Evolutionary conservation across 768 basidiomycete species (phyloP), one percentile per base, ranked within the genome.

Genomic region (Boletus speciosus): DNA sequence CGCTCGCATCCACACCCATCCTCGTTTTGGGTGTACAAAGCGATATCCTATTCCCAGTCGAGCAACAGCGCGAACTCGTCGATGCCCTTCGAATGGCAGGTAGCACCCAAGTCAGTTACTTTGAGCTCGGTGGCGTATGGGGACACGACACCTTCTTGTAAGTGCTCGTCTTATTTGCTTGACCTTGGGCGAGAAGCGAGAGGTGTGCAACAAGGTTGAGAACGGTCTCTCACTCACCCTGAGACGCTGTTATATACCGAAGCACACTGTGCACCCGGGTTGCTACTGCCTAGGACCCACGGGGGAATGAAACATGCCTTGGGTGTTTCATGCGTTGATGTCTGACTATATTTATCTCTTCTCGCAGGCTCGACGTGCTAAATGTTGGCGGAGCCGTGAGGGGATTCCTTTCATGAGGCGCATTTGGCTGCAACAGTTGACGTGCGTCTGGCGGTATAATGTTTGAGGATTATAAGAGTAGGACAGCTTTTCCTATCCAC

Each of bases 41-140:
- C 66, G 97, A 99, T 65, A 95, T 98, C 41, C 76, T 99, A 19
- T 98, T 98, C 73, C 92, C 96, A 0, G 90, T 97, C 9, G 96
- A 98, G 64, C 97, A 99, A 72, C 97, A 98, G 68, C 78, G 96
- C 37, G 97, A 99, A 73, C 76, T 96, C 8, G 93, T 86, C 6
- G 93, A 97, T 68, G 96, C 95, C 23, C 73, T 99, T 57, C 82
- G 92, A 56, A 82, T 93, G 81, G 84, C 88, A 1, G 97, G 97
- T 0, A 98, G 98, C 69, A 72, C 83, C 15, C 75, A 80, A 53
- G 97, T 99, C 27, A 88, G 90, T 55, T 98, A 98, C 71, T 99
- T 96, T 68, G 97, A 98, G 72, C 80, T 98, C 2, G 96, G 96
- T 27, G 95, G 96, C 9, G 95, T 98, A n/a, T 98, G 94, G 95